Conservation (phyloP, 805 yeast genomes). For the Maudiozyma turicensis region DNA sequence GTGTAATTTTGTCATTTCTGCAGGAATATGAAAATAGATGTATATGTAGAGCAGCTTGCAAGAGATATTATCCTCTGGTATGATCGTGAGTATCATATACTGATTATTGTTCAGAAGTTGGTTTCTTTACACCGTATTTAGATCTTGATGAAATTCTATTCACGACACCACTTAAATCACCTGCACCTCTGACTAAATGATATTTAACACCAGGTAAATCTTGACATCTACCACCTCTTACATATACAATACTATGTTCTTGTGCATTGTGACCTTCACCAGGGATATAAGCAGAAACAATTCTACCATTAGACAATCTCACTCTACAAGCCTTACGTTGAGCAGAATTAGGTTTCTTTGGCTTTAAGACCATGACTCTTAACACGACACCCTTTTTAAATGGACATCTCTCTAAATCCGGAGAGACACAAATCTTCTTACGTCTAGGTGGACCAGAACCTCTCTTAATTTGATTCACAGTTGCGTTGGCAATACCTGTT, state of each 20-base stretch:
- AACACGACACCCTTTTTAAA: conserved; percentile 88
- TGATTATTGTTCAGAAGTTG: conserved; percentile 29
- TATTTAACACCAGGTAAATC: conserved; percentile 98
- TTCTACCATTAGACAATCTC: conserved; percentile 79
- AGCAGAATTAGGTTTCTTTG: conserved; percentile 97
- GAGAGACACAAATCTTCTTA: conserved; percentile 49
- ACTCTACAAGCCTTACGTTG: conserved; percentile 96
- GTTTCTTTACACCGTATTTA: conserved; percentile 88
- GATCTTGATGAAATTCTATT: conserved; percentile 84
- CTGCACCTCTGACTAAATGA: conserved; percentile 85
- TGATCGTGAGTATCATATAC: not conserved
- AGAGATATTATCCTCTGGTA: no score
- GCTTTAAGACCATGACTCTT: conserved; percentile 89
- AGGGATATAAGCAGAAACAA: conserved; percentile 87
- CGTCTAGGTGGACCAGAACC: conserved; percentile 42
- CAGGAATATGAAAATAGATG: no score
- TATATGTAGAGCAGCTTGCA: not conserved
- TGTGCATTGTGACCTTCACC: conserved; percentile 98
- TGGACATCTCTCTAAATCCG: conserved; percentile 77
- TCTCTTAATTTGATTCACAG: conserved; percentile 66
- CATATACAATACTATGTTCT: conserved; percentile 92
- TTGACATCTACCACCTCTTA: conserved; percentile 97
- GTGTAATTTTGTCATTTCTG: no score
- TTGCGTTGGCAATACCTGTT: conserved; percentile 33
- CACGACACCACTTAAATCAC: conserved; percentile 91